Evolutionary conservation across 2,329 filamentous ascomycete species (phyloP).

Genomic region (Aquanectria penicillioides): DNA sequence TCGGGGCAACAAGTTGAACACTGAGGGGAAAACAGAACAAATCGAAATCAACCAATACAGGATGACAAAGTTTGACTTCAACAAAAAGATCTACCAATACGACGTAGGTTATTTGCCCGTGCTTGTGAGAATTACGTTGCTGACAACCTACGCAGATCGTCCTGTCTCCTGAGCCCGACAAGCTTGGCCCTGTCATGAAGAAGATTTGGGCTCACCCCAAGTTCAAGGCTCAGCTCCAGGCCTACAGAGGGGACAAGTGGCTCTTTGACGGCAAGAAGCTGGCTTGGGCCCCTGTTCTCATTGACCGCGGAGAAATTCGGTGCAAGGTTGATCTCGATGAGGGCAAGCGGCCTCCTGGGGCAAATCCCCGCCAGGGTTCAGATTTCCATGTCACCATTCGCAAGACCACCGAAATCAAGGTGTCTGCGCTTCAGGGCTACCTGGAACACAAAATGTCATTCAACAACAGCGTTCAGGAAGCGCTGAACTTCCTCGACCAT

Average conservation of each 20-base stretch:
- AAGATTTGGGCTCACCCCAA: constrained; percentile 78
- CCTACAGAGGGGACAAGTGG: constrained; percentile 60
- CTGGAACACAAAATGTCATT: constrained; percentile 68
- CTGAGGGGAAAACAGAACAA: constrained; percentile 62
- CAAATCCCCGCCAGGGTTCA: constrained; percentile 51
- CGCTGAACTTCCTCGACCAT: constrained; percentile 92
- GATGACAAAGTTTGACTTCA: constrained; percentile 67
- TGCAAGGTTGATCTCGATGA: constrained; percentile 78
- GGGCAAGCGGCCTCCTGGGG: constrained; percentile 59
- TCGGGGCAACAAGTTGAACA: constrained; percentile 60
- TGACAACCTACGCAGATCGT: constrained; percentile 61
- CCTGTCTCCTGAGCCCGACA: constrained; percentile 71
- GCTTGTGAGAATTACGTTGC: not conserved
- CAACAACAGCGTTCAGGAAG: constrained; percentile 76
- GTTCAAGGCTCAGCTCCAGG: constrained; percentile 65
- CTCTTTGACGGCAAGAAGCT: constrained; percentile 87
- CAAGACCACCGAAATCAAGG: constrained; percentile 73
- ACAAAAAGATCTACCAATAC: constrained; percentile 79
- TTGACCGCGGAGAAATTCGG: constrained; percentile 60
- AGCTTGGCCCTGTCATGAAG: constrained; percentile 71
- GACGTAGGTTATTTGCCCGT: constrained; percentile 70
- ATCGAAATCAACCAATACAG: constrained; percentile 80
- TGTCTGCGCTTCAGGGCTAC: constrained; percentile 74
- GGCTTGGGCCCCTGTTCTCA: constrained; percentile 72
- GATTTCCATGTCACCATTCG: constrained; percentile 70